Evolutionary conservation across 257 asterid genomes (phyloP), one percentile per base, ranked within the genome.

Genomic region (Linaria vulgaris): DNA sequence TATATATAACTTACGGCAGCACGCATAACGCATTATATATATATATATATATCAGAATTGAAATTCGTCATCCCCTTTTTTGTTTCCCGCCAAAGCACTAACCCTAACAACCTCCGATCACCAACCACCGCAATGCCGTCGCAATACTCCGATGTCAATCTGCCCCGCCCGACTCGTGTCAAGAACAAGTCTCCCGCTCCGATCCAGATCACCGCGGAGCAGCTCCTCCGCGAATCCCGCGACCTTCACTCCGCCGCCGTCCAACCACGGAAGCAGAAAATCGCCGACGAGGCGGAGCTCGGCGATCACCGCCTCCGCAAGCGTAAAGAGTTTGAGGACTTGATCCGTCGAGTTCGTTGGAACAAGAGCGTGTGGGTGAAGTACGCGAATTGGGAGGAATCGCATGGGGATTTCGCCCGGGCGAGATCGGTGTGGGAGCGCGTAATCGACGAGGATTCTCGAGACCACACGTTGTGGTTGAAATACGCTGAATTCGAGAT

Each of bases 401-500:
- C 95, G 0, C 95, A 86, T 70, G 76, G 82, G 68, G 96, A 91
- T 57, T 91, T 72, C 58, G 71, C 78, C 12, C 89, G 98, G 0
- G 83, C 96, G 6, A 76, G 98, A 39, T 86, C 95, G 0, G 90
- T 91, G 6, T 91, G 98, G 98, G 98, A 91, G 53, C 95, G 94
- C 1, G 96, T 96, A 16, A 79, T 91, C 15, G 88, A 82, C 68
- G 94, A 84, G 43, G 94, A 88, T 67, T 84, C 86, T 34, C 56
- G 90, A n/a, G 98, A 88, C 65, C 96, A 86, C 56, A 84, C 94
- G 0, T 43, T 86, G 80, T 91, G 98, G 98, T 23, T 86, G 74
- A 88, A 86, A 71, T 91, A 91, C 65, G 96, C 95, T 0, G 95
- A 84, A 23, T 72, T 88, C 25, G 96, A 88, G 78, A 88, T 91